Evolutionary conservation across 2,329 filamentous ascomycete species (phyloP), one percentile per base, ranked within the genome.

Genomic region (Phyllachora maydis): DNA sequence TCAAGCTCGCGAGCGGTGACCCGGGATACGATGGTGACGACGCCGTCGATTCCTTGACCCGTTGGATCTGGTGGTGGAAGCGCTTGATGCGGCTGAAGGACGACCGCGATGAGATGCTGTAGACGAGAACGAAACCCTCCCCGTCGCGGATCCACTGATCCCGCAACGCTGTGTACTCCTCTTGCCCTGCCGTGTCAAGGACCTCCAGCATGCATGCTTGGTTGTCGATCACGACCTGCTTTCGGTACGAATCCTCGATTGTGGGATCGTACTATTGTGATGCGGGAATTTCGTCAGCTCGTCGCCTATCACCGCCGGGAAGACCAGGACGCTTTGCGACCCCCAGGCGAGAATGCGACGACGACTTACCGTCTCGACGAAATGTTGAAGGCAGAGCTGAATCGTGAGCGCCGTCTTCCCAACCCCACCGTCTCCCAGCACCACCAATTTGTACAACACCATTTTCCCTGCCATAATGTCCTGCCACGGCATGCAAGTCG

Each of bases 141-240:
- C 88, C 85, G 43, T 95, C 85, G 38, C 88, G 71, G 47, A 95
- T 95, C 85, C 85, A 95, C 56, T 95, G 88, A 47, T 95, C 88
- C 42, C 88, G 67, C 40, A 95, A 57, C 22, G 88, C 88, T 32
- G 85, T 93, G 52, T 95, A 98, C 54, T 98, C 88, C 54, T 98
- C 88, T 49, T 98, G 88, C 28, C 88, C 88, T 24, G 88, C 88
- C 26, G 88, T 98, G 53, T 98, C 88, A 40, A 93, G 66, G 22
- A 92, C 82, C 50, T 95, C 85, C 40, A 93, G 69, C 83, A 93
- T 93, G 57, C 83, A 93, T 21, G 83, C 82, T 48, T 91, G 79
- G 31, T 72, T 67, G 45, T 95, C 88, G 49, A 95, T 95, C 43
- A 92, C 77, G 30, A 83, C 75, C 47, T 83, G 76, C 53, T 85